Conservation (phyloP, 441 rosid species). For the Croton laevigatus region DNA sequence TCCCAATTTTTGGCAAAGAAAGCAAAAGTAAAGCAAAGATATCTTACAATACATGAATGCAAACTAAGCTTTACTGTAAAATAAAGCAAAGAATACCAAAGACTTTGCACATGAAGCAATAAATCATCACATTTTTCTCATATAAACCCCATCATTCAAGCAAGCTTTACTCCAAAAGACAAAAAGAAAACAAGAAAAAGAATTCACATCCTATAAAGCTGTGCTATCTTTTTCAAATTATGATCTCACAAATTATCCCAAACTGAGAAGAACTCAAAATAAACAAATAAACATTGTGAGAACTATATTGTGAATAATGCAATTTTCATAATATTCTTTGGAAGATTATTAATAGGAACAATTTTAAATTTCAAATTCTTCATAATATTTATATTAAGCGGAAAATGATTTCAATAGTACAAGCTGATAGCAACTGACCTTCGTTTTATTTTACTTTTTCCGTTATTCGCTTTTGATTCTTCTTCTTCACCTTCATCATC, state of each 20-base stretch:
- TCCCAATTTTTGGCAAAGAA: slow-evolving; percentile 8
- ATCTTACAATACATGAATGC: not conserved
- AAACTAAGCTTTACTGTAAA: slow-evolving; percentile 13
- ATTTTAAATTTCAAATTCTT: no score
- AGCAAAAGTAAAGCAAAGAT: slow-evolving; percentile 1
- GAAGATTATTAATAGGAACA: no score
- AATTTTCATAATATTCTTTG: not conserved
- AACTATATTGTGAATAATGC: no score
- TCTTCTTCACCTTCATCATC: slow-evolving; percentile 27
- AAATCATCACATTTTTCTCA: not conserved
- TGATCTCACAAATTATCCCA: not conserved
- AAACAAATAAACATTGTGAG: not conserved
- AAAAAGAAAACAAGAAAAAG: not conserved
- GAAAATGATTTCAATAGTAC: not conserved
- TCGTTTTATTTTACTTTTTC: slow-evolving; percentile 27
- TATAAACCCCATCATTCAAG: not conserved
- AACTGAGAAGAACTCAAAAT: not conserved
- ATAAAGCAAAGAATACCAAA: slow-evolving; percentile 29
- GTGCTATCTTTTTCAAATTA: not conserved
- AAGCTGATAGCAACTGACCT: slow-evolving; percentile 25
- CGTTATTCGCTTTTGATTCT: slow-evolving; percentile 16
- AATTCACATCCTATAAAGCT: not conserved
- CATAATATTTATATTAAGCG: not conserved
- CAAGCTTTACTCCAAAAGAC: not conserved
- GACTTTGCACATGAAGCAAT: slow-evolving; percentile 8